Evolutionary conservation across 2,329 filamentous ascomycete species (phyloP).

Genomic region (Pseudocercospora pini-densiflorae): DNA sequence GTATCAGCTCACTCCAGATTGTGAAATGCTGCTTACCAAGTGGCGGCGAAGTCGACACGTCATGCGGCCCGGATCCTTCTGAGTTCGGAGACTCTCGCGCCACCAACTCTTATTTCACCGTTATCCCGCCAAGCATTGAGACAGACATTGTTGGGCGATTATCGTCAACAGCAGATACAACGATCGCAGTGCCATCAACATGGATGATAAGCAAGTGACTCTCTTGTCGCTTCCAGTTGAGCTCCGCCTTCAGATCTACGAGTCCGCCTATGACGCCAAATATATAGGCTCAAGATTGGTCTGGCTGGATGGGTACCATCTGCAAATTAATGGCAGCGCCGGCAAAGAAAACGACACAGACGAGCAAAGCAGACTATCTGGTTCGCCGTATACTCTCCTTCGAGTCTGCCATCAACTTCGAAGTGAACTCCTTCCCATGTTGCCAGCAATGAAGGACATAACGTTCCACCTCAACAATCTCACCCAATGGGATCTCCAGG

Average conservation of each 20-base stretch:
- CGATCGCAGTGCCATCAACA: background rate
- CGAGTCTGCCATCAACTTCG: background rate
- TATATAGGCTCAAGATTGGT: background rate
- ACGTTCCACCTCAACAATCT: background rate
- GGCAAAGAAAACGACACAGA: background rate
- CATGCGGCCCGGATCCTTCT: background rate
- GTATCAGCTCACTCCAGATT: too few relatives aligned
- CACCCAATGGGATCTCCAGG: background rate
- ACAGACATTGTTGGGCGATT: too few relatives aligned
- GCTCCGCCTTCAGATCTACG: slow-evolving; percentile 4
- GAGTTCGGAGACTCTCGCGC: too few relatives aligned
- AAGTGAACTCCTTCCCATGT: background rate
- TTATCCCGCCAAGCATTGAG: background rate
- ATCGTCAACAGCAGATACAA: background rate
- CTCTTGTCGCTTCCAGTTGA: slow-evolving; percentile 2
- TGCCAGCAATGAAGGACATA: background rate
- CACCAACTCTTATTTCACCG: background rate
- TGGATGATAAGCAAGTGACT: background rate
- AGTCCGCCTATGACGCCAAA: background rate
- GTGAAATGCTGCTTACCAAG: too few relatives aligned
- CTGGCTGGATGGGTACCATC: background rate
- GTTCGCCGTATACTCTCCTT: background rate
- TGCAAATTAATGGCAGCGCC: background rate
- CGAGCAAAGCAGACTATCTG: background rate
- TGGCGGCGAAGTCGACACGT: background rate